Base-by-base conservation (phyloP, 2,329 filamentous ascomycete species). In the Talaromyces piceae region DNA sequence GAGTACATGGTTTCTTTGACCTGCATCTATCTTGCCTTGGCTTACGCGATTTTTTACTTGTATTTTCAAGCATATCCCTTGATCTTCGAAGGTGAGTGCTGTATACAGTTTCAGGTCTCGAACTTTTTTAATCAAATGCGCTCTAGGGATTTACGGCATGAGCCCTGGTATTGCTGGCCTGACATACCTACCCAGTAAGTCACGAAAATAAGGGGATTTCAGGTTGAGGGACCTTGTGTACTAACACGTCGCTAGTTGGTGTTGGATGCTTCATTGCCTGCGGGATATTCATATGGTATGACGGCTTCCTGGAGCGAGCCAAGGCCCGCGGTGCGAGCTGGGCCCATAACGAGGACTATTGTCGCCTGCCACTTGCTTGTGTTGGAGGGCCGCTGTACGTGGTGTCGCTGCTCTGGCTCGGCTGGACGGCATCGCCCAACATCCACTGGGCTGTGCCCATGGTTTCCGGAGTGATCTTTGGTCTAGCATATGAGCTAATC, bases 1-100 rank as follows among this genome's bases (percentile, higher is more conserved):
- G 87, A 91, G 65, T 81, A 83, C 45, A 85, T 91, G 47, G 86
- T 91, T 13, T 76, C 83, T 39, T 81, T 82, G 51, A 80, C 78
- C 2, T 89, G 83, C 67, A 61, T 80, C 65, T 91, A 89, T 66
- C 73, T 89, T 28, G 81, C 86, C 41, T 73, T 90, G 44, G 77
- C 82, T 49, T 91, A 89, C 62, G 78, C 74, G 2, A 78, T 83
- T 54, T 81, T 83, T 58, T 83, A 82, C 73, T 85, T 91, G 67
- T 88, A 83, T 62, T 88, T 91, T 58, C 81, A 88, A 66, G 83
- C 84, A 8, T 91, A 84, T 63, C 82, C 82, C 4, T 74, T 83
- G 55, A 84, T 89, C 57, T 91, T 88, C 66, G 73, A 78, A 55
- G 62, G 63, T 54, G 46, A 7, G 50, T 12, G 3, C 9, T 1